phyloP scores from a whole-genome alignment of 345 rosid species.

The Laguncularia racemosa region DNA sequence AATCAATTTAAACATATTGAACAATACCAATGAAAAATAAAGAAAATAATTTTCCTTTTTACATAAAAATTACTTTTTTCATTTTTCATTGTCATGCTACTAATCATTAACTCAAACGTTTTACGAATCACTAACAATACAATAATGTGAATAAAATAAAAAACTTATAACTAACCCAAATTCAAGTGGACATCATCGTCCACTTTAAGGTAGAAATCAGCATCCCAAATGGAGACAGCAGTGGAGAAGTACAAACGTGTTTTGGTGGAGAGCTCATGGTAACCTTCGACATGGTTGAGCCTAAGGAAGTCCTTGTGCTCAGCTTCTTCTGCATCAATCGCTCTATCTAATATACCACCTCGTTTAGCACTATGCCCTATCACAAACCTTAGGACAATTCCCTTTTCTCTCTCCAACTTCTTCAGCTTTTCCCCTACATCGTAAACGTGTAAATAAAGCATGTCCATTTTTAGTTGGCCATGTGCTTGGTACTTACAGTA shows the following conservation, averaged over 20 bases:
- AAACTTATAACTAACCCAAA: conserved; percentile 26
- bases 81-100: too few relatives aligned
- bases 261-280: conserved; percentile 73
- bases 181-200: conserved; percentile 91
- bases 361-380: conserved; percentile 79
- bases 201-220: conserved; percentile 75
- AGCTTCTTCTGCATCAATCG: conserved; percentile 61
- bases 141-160: background rate
- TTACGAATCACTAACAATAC: too few relatives aligned
- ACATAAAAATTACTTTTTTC: background rate
- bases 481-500: too few relatives aligned
- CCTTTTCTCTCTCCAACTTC: conserved; percentile 75
- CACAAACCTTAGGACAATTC: conserved; percentile 77
- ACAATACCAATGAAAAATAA: background rate
- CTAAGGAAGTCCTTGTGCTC: conserved; percentile 66
- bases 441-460: background rate
- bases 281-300: conserved; percentile 78
- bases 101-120: too few relatives aligned
- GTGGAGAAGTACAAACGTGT: conserved; percentile 80
- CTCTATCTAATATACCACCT: conserved; percentile 73
- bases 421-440: conserved; percentile 53
- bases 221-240: conserved; percentile 68
- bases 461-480: background rate
- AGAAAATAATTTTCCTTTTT: background rate
- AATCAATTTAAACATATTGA: too few relatives aligned